Conservation (phyloP, 352 stramenopile species). For the Nothophytophthora sp. region DNA sequence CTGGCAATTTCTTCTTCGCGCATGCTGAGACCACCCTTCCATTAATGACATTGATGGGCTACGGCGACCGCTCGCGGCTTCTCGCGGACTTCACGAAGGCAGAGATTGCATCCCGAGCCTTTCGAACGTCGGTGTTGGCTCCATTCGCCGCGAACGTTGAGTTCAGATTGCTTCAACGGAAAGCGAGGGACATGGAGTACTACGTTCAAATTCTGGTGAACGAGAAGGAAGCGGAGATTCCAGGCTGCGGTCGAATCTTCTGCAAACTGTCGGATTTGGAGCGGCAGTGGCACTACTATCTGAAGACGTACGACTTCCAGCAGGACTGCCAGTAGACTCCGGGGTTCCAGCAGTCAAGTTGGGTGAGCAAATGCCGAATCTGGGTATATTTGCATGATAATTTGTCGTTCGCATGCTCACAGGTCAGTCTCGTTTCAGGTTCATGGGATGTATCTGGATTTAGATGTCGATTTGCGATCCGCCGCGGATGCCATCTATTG, state of each 20-base stretch:
- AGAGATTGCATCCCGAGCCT: slow-evolving; percentile 33
- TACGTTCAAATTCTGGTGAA: slow-evolving; percentile 54
- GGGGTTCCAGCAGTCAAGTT: background rate
- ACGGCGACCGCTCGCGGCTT: slow-evolving; percentile 30
- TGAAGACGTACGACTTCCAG: slow-evolving; percentile 35
- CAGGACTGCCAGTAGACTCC: slow-evolving; percentile 22
- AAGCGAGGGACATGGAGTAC: slow-evolving; percentile 8
- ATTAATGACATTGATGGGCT: slow-evolving; percentile 50
- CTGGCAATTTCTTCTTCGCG: slow-evolving; percentile 50
- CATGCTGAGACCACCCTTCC: slow-evolving; percentile 61
- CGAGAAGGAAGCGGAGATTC: slow-evolving; percentile 28
- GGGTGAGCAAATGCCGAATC: background rate
- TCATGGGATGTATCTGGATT: slow-evolving; percentile 14
- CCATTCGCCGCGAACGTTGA: slow-evolving; percentile 56
- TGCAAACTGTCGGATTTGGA: slow-evolving; percentile 31
- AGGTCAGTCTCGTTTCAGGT: no score
- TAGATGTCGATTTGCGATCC: slow-evolving; percentile 6
- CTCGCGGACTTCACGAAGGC: slow-evolving; percentile 24
- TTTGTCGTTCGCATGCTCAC: no score
- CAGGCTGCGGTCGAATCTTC: slow-evolving; percentile 20
- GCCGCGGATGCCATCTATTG: slow-evolving; percentile 1
- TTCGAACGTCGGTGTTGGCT: slow-evolving; percentile 39
- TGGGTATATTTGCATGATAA: background rate
- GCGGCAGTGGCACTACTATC: slow-evolving; percentile 32
- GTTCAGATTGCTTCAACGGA: slow-evolving; percentile 40